These are phyloP conservation scores for Lachancea lanzarotensis DNA, from an alignment of 805 yeast genomes.

Conservation along the genomic window DNA sequence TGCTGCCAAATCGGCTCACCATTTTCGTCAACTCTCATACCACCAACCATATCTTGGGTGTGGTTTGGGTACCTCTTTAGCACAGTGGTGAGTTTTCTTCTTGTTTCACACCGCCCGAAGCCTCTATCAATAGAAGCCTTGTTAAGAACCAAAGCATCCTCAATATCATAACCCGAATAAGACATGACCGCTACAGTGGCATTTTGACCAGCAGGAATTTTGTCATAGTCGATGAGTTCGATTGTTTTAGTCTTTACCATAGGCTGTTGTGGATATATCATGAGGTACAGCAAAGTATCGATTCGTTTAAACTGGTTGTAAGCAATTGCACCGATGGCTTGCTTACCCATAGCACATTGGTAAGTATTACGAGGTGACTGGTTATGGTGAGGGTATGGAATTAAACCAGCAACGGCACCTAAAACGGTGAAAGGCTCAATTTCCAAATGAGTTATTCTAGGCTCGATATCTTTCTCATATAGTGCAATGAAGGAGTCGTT, in stretches of 20 bases:
- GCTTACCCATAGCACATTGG: constrained; percentile 99
- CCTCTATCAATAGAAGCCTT: constrained; percentile 94
- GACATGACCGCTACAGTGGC: constrained; percentile 99
- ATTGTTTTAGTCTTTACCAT: constrained; percentile 98
- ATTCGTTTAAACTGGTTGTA: constrained; percentile 94
- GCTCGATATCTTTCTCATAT: constrained; percentile 60
- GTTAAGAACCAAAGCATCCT: constrained; percentile 93
- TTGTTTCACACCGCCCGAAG: constrained; percentile 94
- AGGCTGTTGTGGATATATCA: constrained; percentile 99
- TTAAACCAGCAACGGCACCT: constrained; percentile 97
- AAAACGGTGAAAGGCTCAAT: constrained; percentile 96
- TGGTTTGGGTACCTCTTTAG: constrained; percentile 91
- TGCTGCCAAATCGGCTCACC: constrained; percentile 84
- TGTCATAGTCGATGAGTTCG: constrained; percentile 90
- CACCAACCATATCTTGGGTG: constrained; percentile 84
- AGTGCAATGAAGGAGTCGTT: constrained; percentile 90
- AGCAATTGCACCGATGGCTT: constrained; percentile 99
- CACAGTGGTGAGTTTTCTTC: constrained; percentile 84
- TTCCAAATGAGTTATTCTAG: constrained; percentile 77
- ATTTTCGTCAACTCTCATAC: constrained; percentile 80
- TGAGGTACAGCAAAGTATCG: constrained; percentile 84
- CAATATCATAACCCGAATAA: constrained; percentile 97
- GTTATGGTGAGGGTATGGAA: constrained; percentile 99
- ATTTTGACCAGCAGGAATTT: constrained; percentile 97
- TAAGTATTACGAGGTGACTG: constrained; percentile 99